Conservation (phyloP, 176 grass and related monocot species). For the Avena sativa region DNA sequence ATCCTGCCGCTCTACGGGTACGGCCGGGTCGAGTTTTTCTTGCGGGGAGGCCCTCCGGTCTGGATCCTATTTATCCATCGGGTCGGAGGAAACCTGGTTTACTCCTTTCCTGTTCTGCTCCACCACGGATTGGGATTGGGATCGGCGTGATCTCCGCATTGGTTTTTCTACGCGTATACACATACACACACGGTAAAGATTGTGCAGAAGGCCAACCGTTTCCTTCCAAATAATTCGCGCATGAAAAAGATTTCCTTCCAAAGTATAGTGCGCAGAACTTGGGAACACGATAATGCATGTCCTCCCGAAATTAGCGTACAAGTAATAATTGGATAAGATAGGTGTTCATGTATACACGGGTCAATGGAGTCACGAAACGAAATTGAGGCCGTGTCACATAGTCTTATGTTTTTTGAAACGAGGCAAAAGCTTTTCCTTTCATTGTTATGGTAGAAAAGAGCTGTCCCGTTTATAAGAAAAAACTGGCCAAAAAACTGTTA, state of each 20-base stretch:
- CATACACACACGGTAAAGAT: background rate
- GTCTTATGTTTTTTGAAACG: too few relatives aligned
- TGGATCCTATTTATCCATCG: slow-evolving; percentile 18
- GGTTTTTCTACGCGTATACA: background rate
- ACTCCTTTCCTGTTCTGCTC: background rate
- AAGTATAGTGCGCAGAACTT: background rate
- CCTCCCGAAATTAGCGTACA: background rate
- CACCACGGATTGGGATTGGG: background rate
- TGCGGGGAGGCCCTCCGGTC: slow-evolving; percentile 16
- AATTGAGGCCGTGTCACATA: too few relatives aligned
- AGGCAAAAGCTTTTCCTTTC: too few relatives aligned
- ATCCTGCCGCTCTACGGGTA: slow-evolving; percentile 27
- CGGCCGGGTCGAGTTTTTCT: background rate
- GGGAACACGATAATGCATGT: background rate
- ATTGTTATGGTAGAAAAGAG: too few relatives aligned
- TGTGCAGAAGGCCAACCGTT: background rate
- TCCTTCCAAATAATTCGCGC: background rate
- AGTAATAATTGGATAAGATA: background rate
- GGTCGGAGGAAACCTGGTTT: background rate
- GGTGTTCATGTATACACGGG: too few relatives aligned
- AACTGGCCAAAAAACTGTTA: too few relatives aligned
- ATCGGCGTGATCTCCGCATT: background rate
- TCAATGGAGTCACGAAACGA: too few relatives aligned
- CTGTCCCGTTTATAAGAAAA: too few relatives aligned
- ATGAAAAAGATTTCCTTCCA: background rate